These are phyloP conservation scores for Cystofilobasidium capitatum DNA, from an alignment of 768 basidiomycete genomes.

Conservation along the genomic window DNA sequence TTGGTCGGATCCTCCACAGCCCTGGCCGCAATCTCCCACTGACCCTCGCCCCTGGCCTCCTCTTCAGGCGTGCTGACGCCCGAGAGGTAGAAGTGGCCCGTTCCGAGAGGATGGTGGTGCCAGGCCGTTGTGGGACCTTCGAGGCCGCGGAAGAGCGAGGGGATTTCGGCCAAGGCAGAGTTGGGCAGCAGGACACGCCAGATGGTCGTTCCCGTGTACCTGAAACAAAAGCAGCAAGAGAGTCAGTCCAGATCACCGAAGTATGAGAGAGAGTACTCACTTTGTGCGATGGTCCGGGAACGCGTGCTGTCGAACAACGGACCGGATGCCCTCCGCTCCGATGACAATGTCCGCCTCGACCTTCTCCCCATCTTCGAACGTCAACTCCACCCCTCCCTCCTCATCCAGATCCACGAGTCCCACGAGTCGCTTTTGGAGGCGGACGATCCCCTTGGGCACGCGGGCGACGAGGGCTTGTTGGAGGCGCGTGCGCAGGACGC, in stretches of 20 bases:
- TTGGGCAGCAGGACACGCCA: slow-evolving; percentile 29
- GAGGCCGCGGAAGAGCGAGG: slow-evolving; percentile 1
- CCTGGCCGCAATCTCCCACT: slow-evolving; percentile 23
- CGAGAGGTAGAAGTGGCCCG: slow-evolving; percentile 15
- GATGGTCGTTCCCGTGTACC: slow-evolving; percentile 32
- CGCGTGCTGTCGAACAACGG: slow-evolving; percentile 29
- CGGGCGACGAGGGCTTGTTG: too few relatives aligned
- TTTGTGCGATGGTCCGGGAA: slow-evolving; percentile 32
- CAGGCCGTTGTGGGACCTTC: slow-evolving; percentile 7
- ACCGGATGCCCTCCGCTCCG: too few relatives aligned
- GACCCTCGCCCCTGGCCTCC: not conserved
- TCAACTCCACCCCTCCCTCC: too few relatives aligned
- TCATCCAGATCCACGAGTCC: too few relatives aligned
- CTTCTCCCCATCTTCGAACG: too few relatives aligned
- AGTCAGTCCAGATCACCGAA: too few relatives aligned
- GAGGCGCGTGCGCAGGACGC: too few relatives aligned
- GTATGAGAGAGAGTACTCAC: too few relatives aligned
- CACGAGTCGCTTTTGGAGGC: too few relatives aligned
- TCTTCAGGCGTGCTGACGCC: not conserved
- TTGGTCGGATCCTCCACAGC: slow-evolving; percentile 9
- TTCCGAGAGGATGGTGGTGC: not conserved
- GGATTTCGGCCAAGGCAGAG: slow-evolving; percentile 16
- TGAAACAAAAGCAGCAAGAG: too few relatives aligned
- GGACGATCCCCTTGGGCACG: too few relatives aligned
- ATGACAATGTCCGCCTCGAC: too few relatives aligned